These are phyloP conservation scores for Termitomyces sp. DNA, from an alignment of 1,284 basidiomycete genomes.

Conservation along the genomic window DNA sequence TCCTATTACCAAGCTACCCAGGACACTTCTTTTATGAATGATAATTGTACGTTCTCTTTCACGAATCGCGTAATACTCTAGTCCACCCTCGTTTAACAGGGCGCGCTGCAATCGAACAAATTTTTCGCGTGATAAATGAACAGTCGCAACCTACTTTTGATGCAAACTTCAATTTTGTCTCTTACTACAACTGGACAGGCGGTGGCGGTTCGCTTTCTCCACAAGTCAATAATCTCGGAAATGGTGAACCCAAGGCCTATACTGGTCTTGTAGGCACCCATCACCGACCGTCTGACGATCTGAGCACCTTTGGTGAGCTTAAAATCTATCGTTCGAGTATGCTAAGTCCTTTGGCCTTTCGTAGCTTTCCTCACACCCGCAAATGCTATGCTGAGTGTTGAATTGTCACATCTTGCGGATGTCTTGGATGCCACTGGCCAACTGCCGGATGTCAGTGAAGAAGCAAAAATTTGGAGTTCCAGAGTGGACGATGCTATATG, in stretches of 20 bases:
- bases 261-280: conserved; percentile 68
- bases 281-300: conserved; percentile 72
- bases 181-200: conserved; percentile 79
- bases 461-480: conserved; percentile 56
- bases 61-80: neutral
- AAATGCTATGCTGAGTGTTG: conserved; percentile 77
- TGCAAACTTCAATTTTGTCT: conserved; percentile 63
- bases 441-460: conserved; percentile 43
- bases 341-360: neutral
- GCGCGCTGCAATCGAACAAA: conserved; percentile 63
- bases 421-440: conserved; percentile 50
- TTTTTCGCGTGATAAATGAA: conserved; percentile 71
- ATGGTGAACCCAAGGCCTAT: conserved; percentile 63
- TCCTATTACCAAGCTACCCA: conserved; percentile 67
- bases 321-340: neutral
- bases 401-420: conserved; percentile 54
- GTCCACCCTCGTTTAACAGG: conserved; percentile 33
- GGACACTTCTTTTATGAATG: conserved; percentile 67
- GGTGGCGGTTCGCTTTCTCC: conserved; percentile 58
- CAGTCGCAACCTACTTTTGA: conserved; percentile 73
- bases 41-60: conserved; percentile 44
- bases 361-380: conserved; percentile 70
- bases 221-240: conserved; percentile 58
- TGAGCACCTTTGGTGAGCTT: conserved; percentile 56
- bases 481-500: conserved; percentile 60